Evolutionary conservation across 2,329 filamentous ascomycete genomes (phyloP).

Genomic region (Nothophaeocryptopus gaeumannii): DNA sequence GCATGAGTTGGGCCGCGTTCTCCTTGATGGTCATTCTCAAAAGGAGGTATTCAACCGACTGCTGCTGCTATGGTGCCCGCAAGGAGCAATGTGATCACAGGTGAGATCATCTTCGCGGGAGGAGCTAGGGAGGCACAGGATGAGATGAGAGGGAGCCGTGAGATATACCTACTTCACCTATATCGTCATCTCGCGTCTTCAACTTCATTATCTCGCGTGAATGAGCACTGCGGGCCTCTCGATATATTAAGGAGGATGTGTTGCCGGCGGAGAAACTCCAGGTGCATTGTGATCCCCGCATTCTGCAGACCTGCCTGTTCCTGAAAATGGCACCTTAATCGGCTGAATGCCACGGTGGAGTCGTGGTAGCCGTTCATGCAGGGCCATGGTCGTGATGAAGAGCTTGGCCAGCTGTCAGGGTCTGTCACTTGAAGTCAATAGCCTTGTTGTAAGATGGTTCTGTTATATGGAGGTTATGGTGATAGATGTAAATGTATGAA

Average conservation of each 20-base stretch:
- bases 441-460: no score
- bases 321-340: neutral
- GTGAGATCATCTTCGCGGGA: neutral
- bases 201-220: constrained; percentile 1
- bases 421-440: no score
- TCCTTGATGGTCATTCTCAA: constrained; percentile 72
- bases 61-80: neutral
- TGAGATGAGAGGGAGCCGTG: neutral
- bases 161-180: constrained; percentile 5
- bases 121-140: neutral
- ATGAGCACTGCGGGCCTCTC: neutral
- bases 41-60: constrained; percentile 60
- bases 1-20: constrained; percentile 64
- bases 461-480: no score
- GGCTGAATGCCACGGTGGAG: constrained; percentile 12
- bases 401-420: no score
- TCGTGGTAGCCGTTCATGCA: no score
- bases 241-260: constrained; percentile 6
- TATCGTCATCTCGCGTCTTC: neutral
- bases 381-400: no score
- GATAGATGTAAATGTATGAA: no score
- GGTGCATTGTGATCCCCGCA: constrained; percentile 9
- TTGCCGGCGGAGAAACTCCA: neutral
- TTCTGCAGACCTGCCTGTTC: constrained; percentile 12
- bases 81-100: neutral